Evolutionary conservation across 2,329 filamentous ascomycete species (phyloP).

Genomic region (Alternaria ethzedia): DNA sequence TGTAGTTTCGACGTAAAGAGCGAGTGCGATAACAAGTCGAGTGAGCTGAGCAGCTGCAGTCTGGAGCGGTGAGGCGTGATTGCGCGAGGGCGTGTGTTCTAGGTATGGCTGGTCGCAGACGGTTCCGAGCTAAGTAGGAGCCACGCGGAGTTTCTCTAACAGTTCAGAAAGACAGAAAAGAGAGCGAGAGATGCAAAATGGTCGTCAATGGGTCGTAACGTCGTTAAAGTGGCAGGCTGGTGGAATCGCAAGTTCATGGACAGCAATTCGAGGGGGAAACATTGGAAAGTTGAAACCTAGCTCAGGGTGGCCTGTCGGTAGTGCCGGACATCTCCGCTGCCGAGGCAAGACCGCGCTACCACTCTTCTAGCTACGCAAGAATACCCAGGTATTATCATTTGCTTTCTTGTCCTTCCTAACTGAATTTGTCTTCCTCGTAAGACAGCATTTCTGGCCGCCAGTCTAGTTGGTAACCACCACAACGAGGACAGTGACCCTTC

Average conservation of each 20-base stretch:
- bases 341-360: constrained; percentile 3
- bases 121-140: constrained; percentile 6
- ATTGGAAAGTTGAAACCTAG: constrained; percentile 19
- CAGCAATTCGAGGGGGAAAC: constrained; percentile 12
- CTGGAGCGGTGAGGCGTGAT: constrained; percentile 19
- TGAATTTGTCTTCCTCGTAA: too few relatives aligned
- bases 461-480: neutral
- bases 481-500: too few relatives aligned
- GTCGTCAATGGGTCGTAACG: constrained; percentile 42
- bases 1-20: neutral
- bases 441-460: too few relatives aligned
- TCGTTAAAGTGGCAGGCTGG: constrained; percentile 30
- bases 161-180: constrained; percentile 14
- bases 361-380: too few relatives aligned
- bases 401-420: too few relatives aligned
- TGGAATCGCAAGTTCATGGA: constrained; percentile 12
- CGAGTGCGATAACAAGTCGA: neutral
- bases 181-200: constrained; percentile 25
- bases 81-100: constrained; percentile 19
- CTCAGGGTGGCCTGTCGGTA: constrained; percentile 7
- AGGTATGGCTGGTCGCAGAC: constrained; percentile 9
- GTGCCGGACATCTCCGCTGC: constrained; percentile 18
- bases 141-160: neutral
- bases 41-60: neutral
- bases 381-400: too few relatives aligned